Evolutionary conservation across 2,329 filamentous ascomycete genomes (phyloP).

Genomic region (Dendryphion nanum): DNA sequence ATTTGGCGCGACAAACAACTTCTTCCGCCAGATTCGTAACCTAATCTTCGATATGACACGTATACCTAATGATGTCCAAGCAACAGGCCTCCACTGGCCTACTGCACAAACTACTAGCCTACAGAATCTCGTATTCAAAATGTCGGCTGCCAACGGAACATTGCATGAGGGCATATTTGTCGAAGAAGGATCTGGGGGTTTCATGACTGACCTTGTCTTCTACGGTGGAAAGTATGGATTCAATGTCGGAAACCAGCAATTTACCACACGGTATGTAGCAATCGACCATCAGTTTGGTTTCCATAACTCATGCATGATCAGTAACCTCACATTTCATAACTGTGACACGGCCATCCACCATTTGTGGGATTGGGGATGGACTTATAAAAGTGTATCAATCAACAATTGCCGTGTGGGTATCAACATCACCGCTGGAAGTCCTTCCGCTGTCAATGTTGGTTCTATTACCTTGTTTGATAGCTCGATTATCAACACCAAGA

Average conservation of each 20-base stretch:
- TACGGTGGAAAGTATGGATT: slow-evolving; percentile 43
- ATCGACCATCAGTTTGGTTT: background rate
- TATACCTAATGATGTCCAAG: slow-evolving; percentile 46
- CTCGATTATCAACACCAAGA: slow-evolving; percentile 48
- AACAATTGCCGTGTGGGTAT: slow-evolving; percentile 55
- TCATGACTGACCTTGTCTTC: slow-evolving; percentile 48
- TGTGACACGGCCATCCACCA: slow-evolving; percentile 55
- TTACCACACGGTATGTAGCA: background rate
- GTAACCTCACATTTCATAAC: slow-evolving; percentile 55
- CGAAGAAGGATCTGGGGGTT: slow-evolving; percentile 45
- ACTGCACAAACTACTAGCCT: slow-evolving; percentile 47
- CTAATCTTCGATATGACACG: slow-evolving; percentile 60
- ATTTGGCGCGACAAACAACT: slow-evolving; percentile 58
- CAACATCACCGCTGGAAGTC: slow-evolving; percentile 44
- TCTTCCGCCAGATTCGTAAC: slow-evolving; percentile 65
- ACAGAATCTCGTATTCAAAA: slow-evolving; percentile 46
- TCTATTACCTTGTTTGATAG: slow-evolving; percentile 60
- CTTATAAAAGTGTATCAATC: slow-evolving; percentile 51
- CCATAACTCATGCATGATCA: background rate
- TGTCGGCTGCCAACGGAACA: slow-evolving; percentile 45
- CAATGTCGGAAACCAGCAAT: slow-evolving; percentile 49
- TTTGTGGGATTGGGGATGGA: slow-evolving; percentile 62
- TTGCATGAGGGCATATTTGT: slow-evolving; percentile 48
- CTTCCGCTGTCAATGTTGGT: slow-evolving; percentile 47
- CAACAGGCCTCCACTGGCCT: slow-evolving; percentile 48